Evolutionary conservation across 306 rosid species (phyloP), one percentile per base, ranked within the genome.

Genomic region (Rosa lucieae): DNA sequence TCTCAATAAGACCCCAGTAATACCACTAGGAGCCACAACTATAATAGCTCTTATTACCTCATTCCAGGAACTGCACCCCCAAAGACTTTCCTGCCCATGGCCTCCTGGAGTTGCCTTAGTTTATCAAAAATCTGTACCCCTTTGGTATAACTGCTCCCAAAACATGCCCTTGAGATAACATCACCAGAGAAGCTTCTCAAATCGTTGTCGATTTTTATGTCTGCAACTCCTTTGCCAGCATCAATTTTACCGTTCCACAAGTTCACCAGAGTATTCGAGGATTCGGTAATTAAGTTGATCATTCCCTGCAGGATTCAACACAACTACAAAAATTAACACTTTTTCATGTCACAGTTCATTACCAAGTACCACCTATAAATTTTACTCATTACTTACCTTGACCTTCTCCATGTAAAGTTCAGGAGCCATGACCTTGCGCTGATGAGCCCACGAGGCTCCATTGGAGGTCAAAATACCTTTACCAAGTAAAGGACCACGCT

Each of bases 341-440:
- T 51, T 18, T 56, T 58, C 32, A 21, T 58, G 63, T 58, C 63
- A 21, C 63, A 9, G 6, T n/a, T 58, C 32, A 58, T n/a, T 49
- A 14, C 18, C 55, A 8, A 44, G 48, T 51, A 51, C n/a, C 2
- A 14, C 14, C 17, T 11, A 48, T 10, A 52, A 18, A n/a, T 55
- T 55, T 59, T 23, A 11, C 66, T 21, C 2, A 10, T 5, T 14
- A 14, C 1, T 51, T 82, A 86, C 92, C 90, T 89, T 89, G 23
- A 84, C 87, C 73, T 89, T 89, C 10, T 82, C 92, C 80, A 82
- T 75, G 83, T 82, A 86, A 2, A 89, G 73, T 43, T 86, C 87
- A 56, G 90, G 90, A 68, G 92, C 87, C 79, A 89, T 61, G 51
- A 86, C 32, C 21, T 82, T 84, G 56, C 88, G 87, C 74, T 89